A percentile compares a stretch with the other conserved stretches of the same genome.
Evolutionary conservation across 129 eudicot species (phyloP).

Genomic region (Lactuca saligna): DNA sequence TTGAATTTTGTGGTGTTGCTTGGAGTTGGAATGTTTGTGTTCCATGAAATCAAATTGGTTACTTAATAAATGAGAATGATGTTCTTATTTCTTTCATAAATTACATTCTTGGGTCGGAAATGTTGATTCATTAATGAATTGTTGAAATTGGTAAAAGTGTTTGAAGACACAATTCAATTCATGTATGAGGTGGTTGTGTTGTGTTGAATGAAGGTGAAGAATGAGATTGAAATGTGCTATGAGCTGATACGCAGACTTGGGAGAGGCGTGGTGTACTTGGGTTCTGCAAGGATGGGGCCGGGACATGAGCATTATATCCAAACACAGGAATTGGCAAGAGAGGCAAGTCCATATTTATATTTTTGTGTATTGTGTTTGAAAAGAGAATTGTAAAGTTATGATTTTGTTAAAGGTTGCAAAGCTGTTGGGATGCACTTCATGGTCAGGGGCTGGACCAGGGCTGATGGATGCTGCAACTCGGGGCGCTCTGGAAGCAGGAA

Average conservation of each 20-base stretch:
- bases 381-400: neutral
- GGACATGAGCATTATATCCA: conserved; percentile 69
- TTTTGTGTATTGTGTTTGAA: too few species aligned
- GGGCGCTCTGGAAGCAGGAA: conserved; percentile 91
- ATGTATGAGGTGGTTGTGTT: too few species aligned
- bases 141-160: neutral
- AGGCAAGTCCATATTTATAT: conserved; percentile 41
- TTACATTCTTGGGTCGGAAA: too few species aligned
- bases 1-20: too few species aligned
- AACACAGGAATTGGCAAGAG: conserved; percentile 63
- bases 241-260: conserved; percentile 82
- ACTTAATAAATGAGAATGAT: too few species aligned
- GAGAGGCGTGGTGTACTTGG: conserved; percentile 90
- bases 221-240: conserved; percentile 86
- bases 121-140: neutral
- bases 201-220: conserved; percentile 58
- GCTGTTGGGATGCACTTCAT: conserved; percentile 80
- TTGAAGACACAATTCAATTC: neutral
- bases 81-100: too few species aligned
- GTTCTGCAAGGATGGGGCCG: conserved; percentile 86
- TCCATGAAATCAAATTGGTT: too few species aligned
- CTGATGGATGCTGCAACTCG: conserved; percentile 96
- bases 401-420: conserved; percentile 53
- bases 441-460: conserved; percentile 99
- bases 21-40: too few species aligned